Evolutionary conservation across 2,329 filamentous ascomycete species (phyloP).

Genomic region (Phialocephala sp.): DNA sequence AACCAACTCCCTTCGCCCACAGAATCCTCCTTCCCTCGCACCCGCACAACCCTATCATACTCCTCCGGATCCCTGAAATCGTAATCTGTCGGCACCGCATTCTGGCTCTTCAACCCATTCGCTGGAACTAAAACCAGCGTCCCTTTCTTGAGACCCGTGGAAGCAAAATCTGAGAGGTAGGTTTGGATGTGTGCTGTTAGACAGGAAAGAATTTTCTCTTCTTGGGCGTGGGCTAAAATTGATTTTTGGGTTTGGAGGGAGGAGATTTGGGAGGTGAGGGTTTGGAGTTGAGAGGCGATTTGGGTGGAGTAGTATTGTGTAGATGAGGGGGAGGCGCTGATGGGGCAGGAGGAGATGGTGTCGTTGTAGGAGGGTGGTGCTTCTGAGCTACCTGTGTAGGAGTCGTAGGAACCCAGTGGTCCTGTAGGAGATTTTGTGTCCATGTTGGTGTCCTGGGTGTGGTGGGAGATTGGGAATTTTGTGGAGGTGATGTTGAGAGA

Average conservation of each 20-base stretch:
- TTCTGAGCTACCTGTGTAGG: constrained; percentile 21
- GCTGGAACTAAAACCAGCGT: constrained; percentile 39
- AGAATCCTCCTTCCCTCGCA: constrained; percentile 32
- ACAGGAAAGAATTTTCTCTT: constrained; percentile 38
- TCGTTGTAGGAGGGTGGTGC: constrained; percentile 37
- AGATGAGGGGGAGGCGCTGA: constrained; percentile 10
- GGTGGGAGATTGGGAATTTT: not conserved
- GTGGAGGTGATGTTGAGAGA: not conserved
- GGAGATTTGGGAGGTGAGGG: constrained; percentile 35
- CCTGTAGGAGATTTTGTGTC: constrained; percentile 28
- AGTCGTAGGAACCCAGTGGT: constrained; percentile 16
- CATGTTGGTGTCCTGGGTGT: constrained; percentile 24
- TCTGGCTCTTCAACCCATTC: constrained; percentile 29
- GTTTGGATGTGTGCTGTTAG: constrained; percentile 37
- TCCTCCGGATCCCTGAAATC: constrained; percentile 32
- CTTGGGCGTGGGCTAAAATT: constrained; percentile 35
- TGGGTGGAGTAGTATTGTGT: constrained; percentile 35
- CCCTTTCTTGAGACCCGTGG: constrained; percentile 33
- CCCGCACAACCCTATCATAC: constrained; percentile 32
- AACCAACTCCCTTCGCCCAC: constrained; percentile 28
- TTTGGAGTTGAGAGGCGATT: constrained; percentile 36
- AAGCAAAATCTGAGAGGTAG: constrained; percentile 39
- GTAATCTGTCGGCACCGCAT: constrained; percentile 35
- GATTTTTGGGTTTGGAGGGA: constrained; percentile 31
- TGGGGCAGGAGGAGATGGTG: constrained; percentile 26